Base-by-base conservation (phyloP, 2,329 filamentous ascomycete genomes). In the Paramyrothecium roridum region DNA sequence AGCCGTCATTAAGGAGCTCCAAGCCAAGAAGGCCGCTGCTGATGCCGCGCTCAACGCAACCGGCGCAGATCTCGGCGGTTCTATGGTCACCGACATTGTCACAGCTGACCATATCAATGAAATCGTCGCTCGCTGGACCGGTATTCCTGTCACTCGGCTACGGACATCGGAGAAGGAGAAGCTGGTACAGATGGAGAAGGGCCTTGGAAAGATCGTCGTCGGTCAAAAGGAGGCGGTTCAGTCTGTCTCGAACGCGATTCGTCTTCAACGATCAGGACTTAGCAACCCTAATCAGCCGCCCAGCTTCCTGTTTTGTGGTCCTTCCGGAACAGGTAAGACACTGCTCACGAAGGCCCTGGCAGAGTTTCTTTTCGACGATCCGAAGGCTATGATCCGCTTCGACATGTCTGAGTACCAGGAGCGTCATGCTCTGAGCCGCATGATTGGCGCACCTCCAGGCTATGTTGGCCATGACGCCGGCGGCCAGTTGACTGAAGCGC, bases 331-430 rank as follows among this genome's bases (percentile, higher is more conserved):
- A 13, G 95, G 95, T 80, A 99, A 99, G 78, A 99, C 95, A 19
- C 80, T 99, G 20, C 86, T 99, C 56, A 98, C 93, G 61, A 99
- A 99, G 76, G 95, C 93, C 17, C 82, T 99, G 57, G 95, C 95
- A 50, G 95, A 99, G 73, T 99, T 99, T 79, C 80, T 99, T 26
- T 99, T 99, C 77, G 95, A 99, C 70, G 95, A 99, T 64, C 78
- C 93, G 23, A 97, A 97, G 78, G 81, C 93, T 34, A 98, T 99
- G 95, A 96, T 99, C 65, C 89, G 95, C 43, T 96, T 99, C 77
- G 95, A 99, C 71, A 99, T 99, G 95, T 98, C 93, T 6, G 95
- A 99, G 74, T 99, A 99, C 73, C 96, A 99, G 74, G 95, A 99
- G 75, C 88, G 93, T 6, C 95, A 99, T 72, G 89, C 93, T 1